Evolutionary conservation across 2,329 filamentous ascomycete genomes (phyloP), one percentile per base, ranked within the genome.

Genomic region (Claviceps sp.): DNA sequence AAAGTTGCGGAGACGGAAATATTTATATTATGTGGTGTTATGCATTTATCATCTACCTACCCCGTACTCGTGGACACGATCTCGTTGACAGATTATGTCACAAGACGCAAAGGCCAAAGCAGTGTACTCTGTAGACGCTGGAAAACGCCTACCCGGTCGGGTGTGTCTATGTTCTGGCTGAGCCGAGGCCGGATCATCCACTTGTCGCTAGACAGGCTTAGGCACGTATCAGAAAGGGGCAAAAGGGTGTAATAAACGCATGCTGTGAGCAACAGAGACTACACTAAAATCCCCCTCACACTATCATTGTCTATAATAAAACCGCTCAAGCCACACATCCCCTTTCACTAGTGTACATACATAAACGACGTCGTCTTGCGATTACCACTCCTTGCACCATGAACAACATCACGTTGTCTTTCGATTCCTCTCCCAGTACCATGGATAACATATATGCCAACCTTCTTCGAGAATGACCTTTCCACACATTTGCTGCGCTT

Each of bases 321-420:
- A 67, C 63, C 63, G 62, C 61, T 59, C 58, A 60, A 64, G 62
- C 63, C 61, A 67, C 70, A 68, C 63, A 64, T 64, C 66, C 63
- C 66, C 67, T 69, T 70, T 67, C 66, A 73, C 67, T 75, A 74
- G 72, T 75, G 68, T 76, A 76, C 73, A 68, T 76, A 76, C 73
- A 74, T 67, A 67, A 69, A 67, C 66, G 62, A 64, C 52, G 51
- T 53, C 14, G 9, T 24, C 41, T 24, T 43, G 41, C 22, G 13
- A 43, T 43, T 43, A 43, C 41, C 18, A 24, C 9, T 24, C 18
- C 41, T 43, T 43, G 18, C 41, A 43, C 52, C 48, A 49, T 50
- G 30, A 20, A 41, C 43, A 49, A 48, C 46, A 54, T 52, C 30
- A 34, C 9, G 9, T 11, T 11, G 9, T 34, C 30, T 34, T 34